Base-by-base conservation (phyloP, 164 flowering plant genomes). In the Aristolochia californica region DNA sequence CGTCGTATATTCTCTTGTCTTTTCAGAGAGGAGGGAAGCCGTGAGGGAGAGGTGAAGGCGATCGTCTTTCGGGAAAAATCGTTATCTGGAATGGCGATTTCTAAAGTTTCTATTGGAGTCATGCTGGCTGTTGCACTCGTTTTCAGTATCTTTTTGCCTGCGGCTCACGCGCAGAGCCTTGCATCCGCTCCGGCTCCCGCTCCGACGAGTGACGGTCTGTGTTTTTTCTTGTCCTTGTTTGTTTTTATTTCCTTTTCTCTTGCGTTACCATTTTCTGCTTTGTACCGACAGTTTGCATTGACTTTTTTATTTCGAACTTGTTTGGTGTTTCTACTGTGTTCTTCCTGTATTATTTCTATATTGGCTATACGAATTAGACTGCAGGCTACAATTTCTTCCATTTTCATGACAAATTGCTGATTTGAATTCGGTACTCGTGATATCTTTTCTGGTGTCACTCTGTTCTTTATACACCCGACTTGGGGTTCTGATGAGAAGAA, bases 101-200 rank as follows among this genome's bases (percentile, higher is more conserved):
- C 62, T 12, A 72, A 56, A 63, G 56, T 61, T 64, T 57, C 75
- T 5, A 60, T 66, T 12, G 67, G 72, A 12, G 47, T 57, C 43
- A 56, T 68, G 48, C 66, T 57, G 26, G 26, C 67, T 25, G 50
- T 76, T 5, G 71, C 68, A 43, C 38, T 77, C 60, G 13, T 73
- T 13, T 68, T 61, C 48, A 63, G 61, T 21, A 25, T 68, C 28
- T 45, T 60, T 14, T 58, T 77, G 58, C 72, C 75, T 1, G 22
- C 70, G 45, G 74, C 63, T 47, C 70, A 48, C 4, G 78, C 76
- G 7, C 72, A 74, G 55, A 51, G 75, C 43, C 66, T 54, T 15
- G 73, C n/a, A n/a, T n/a, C n/a, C n/a, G n/a, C 78, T 57, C 86
- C 86, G 0, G 71, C 81, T 61, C 78, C 85, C 1, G 74, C 75